Base-by-base conservation (phyloP, 768 basidiomycete species). In the Boletus subcaerulescens region DNA sequence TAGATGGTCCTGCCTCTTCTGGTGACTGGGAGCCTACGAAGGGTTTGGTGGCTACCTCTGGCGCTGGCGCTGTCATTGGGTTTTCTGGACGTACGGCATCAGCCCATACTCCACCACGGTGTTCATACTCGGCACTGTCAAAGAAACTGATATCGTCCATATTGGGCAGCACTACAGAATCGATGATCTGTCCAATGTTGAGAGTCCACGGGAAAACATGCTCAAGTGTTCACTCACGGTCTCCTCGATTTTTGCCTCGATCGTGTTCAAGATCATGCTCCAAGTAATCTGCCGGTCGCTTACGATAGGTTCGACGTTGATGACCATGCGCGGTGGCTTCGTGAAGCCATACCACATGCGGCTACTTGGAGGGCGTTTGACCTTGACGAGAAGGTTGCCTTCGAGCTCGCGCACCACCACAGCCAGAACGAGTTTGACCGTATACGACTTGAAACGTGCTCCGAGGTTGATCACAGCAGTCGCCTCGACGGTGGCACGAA, bases 121-220 rank as follows among this genome's bases (percentile, higher is more conserved):
- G 85, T 48, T 66, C 62, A 62, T 81, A 86, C 3, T 66, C 62
- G 4, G 65, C 64, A 35, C 89, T 95, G 69, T 97, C 89, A 68
- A 96, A 98, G 79, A 94, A 98, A 13, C 94, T 80, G 55, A 98
- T 89, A 64, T 99, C 97, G 69, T 99, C 97, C 93, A 98, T 97
- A 72, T 97, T 92, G 6, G 97, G 97, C 68, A 95, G 74, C 18
- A 99, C 97, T 18, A 98, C 82, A 0, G 94, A 94, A 61, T 99
- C 96, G 62, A 84, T 81, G 53, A 98, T 91, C 95, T 98, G 63
- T 17, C 29, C n/a, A 50, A 55, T 38, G 41, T 39, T 97, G 90
- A 86, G 81, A 50, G 93, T 86, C 91, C 92, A 66, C 13, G n/a
- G 7, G 29, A n/a, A 10, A 18, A 22, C 15, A 40, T 17, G 12